Conservation (phyloP, 1,284 basidiomycete species). For the Fomitopsis schrenkii region DNA sequence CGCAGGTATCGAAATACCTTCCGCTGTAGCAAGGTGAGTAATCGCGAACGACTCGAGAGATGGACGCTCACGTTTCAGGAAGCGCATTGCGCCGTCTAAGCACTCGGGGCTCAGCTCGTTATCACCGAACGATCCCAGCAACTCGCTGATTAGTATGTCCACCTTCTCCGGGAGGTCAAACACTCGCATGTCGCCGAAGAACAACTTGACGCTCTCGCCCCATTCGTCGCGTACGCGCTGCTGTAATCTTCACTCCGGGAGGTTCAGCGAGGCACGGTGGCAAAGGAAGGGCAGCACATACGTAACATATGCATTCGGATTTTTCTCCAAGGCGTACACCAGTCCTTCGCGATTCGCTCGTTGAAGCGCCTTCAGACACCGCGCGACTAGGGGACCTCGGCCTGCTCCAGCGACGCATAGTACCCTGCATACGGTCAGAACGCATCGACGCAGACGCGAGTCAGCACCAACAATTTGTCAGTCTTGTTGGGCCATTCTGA, state of each 20-base stretch:
- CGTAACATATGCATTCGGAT: conserved; percentile 91
- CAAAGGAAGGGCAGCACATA: conserved; percentile 37
- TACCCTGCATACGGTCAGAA: conserved; percentile 42
- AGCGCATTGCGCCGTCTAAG: conserved; percentile 91
- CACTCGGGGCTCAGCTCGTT: conserved; percentile 99
- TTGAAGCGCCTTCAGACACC: conserved; percentile 77
- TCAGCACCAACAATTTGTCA: conserved; percentile 51
- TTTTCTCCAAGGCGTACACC: conserved; percentile 95
- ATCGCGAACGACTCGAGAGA: background rate
- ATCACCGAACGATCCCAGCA: conserved; percentile 96
- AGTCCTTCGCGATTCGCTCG: conserved; percentile 63
- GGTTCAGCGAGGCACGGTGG: conserved; percentile 11
- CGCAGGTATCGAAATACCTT: conserved; percentile 93
- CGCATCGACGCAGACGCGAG: background rate
- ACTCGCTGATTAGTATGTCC: conserved; percentile 94
- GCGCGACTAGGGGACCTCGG: conserved; percentile 89
- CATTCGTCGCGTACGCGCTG: conserved; percentile 80
- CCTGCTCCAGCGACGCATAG: conserved; percentile 95
- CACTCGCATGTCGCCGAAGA: conserved; percentile 93
- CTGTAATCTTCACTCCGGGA: conserved; percentile 59
- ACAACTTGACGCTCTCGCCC: conserved; percentile 75
- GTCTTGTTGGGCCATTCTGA: conserved; percentile 54
- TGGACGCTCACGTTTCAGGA: conserved; percentile 71
- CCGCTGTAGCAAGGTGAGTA: conserved; percentile 42
- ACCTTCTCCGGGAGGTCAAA: conserved; percentile 79